Evolutionary conservation across 768 basidiomycete species (phyloP), one percentile per base, ranked within the genome.

Genomic region (Neoboletus brunneissimus): DNA sequence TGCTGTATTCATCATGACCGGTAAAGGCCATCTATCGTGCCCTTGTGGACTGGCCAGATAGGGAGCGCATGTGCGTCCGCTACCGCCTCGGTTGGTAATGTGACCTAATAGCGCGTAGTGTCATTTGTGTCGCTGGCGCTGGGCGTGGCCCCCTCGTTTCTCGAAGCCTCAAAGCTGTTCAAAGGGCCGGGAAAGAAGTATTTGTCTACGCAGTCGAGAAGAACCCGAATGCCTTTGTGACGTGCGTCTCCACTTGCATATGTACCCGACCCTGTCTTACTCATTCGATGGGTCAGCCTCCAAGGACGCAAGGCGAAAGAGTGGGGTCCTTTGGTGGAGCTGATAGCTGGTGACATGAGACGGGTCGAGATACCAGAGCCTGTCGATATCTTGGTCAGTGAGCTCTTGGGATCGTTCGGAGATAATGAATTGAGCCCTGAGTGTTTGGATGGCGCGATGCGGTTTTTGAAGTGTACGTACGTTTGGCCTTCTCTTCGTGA

Each of bases 371-470:
- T 96, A 1, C 94, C 96, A 6, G 92, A 97, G 64, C 80, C 82
- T 61, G 94, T 85, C 29, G 97, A 98, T 71, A 92, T 99, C 59
- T 76, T 99, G 55, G 88, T 99, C 65, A 96, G 91, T 75, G 97
- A 99, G 72, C 81, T 99, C 22, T 74, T 99, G 64, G 97, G 97
- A 4, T 95, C 93, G 5, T 98, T 99, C 75, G 97, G 96, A 2
- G 97, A 99, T 73, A 99, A 99, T 57, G 97, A 99, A 71, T 83
- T 98, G 47, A 95, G 94, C 67, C 97, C 97, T 0, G 97, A 99
- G 72, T 99, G 97, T 73, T 77, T 99, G 35, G 97, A 99, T 69
- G 97, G 97, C 13, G 95, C 93, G 10, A 85, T 89, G 83, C 79
- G 96, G 47, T 95, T 94, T 68, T 76, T 99, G 68, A 96, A 97